Conservation (phyloP, 1,284 basidiomycete species). For the Trametes polyzona region DNA sequence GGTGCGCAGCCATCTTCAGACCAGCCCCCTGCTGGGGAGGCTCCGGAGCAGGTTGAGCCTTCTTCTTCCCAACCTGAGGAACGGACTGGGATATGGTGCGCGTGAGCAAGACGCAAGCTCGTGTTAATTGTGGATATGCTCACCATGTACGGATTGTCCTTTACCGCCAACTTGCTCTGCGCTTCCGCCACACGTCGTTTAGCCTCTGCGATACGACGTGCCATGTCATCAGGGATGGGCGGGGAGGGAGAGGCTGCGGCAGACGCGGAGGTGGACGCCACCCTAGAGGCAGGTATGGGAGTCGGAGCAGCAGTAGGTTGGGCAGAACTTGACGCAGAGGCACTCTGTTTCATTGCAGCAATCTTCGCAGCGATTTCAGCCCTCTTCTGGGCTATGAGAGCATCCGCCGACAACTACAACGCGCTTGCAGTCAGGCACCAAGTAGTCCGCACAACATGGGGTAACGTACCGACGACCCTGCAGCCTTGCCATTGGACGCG, state of each 20-base stretch:
- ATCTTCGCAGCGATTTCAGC: slow-evolving; percentile 87
- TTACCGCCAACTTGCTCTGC: slow-evolving; percentile 70
- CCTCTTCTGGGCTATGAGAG: slow-evolving; percentile 76
- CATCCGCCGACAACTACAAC: slow-evolving; percentile 52
- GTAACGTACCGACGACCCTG: slow-evolving; percentile 45
- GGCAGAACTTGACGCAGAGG: slow-evolving; percentile 33
- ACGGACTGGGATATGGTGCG: slow-evolving; percentile 44
- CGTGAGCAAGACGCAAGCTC: neutral
- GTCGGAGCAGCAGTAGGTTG: slow-evolving; percentile 35
- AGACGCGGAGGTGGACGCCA: slow-evolving; percentile 35
- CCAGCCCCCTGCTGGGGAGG: slow-evolving; percentile 77
- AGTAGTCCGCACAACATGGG: neutral
- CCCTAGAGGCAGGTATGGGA: slow-evolving; percentile 34
- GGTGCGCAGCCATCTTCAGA: slow-evolving; percentile 90
- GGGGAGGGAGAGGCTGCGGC: slow-evolving; percentile 41
- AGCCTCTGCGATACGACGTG: slow-evolving; percentile 76
- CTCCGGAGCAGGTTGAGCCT: slow-evolving; percentile 44
- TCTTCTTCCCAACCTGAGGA: slow-evolving; percentile 58
- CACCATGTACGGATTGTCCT: slow-evolving; percentile 86
- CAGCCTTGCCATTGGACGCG: slow-evolving; percentile 48
- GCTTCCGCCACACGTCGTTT: slow-evolving; percentile 80
- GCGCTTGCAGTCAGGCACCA: neutral
- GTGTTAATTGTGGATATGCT: slow-evolving; percentile 25
- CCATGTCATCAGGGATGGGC: slow-evolving; percentile 63
- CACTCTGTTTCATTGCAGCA: slow-evolving; percentile 70